Base-by-base conservation (phyloP, 371 early-diverging fungal genomes). In the Mortierella sp. region DNA sequence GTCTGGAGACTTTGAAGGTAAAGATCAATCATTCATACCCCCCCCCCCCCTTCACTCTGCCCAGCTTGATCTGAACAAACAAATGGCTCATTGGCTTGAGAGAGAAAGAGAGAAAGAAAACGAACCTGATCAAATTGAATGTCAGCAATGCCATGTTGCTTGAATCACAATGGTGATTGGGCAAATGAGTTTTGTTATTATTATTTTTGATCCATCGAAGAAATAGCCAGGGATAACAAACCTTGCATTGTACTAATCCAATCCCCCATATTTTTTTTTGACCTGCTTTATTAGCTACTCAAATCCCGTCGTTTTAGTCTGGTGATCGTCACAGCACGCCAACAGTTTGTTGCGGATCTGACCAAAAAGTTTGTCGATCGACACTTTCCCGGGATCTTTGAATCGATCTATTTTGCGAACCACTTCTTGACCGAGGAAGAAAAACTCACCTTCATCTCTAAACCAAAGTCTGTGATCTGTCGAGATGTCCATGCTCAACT, bases 401-500 rank as follows among this genome's bases (percentile, higher is more conserved):
- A 83, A 42, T 81, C 83, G 24, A 83, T 83, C 39, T 83, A 85
- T 50, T 83, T 85, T 54, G 83, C 84, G 34, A 85, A 83, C 47
- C 67, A 82, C 46, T 68, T 72, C 43, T 41, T 85, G 39, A 78
- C 86, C 9, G 80, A 81, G 50, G 64, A 72, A 43, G 84, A 85
- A 27, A 79, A 76, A 44, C 43, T 76, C 8, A 81, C 80, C 12
- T 81, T 80, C 34, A 64, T 83, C 42, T 81, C 83, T 19, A 83
- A 85, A 50, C 79, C 83, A 21, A 85, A 85, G 42, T 80, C 83
- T 11, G 71, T 79, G 17, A 85, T 85, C 42, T 83, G 83, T 66
- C 80, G 81, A 46, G 86, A 85, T 39, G 83, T 85, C 53, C 80
- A 81, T 26, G 86, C 83, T 23, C 79, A 85, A 41, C 68, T 85